Conservation (phyloP, 2,329 filamentous ascomycete genomes). For the Fusarium buharicum region DNA sequence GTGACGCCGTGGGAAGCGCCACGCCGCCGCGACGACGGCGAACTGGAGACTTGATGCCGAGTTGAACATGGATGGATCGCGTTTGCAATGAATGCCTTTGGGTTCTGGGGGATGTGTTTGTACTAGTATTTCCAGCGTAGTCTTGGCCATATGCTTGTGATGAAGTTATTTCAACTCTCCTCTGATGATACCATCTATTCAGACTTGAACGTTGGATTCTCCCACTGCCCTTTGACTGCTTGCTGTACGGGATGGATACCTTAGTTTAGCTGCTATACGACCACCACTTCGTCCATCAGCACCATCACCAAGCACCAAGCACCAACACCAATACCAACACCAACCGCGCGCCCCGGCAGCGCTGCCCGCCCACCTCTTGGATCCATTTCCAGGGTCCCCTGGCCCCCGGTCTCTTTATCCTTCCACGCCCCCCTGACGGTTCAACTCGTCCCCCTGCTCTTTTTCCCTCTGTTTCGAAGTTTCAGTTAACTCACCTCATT, state of each 20-base stretch:
- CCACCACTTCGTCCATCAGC: conserved; percentile 2
- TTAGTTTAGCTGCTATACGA: conserved; percentile 13
- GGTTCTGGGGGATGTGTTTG: not conserved
- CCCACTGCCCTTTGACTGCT: conserved; percentile 6
- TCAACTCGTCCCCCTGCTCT: conserved; percentile 10
- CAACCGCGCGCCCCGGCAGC: conserved; percentile 39
- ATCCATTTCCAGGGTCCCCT: conserved; percentile 30
- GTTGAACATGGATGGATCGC: conserved; percentile 2
- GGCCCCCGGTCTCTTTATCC: conserved; percentile 27
- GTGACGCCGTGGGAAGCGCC: conserved; percentile 46
- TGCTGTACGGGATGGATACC: not conserved
- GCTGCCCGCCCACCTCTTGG: conserved; percentile 30
- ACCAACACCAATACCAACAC: conserved; percentile 17
- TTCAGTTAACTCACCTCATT: too few relatives aligned
- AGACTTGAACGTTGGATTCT: not conserved
- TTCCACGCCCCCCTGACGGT: conserved; percentile 24
- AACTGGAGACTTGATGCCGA: conserved; percentile 25
- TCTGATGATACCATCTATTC: too few relatives aligned
- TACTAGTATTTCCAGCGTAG: not conserved
- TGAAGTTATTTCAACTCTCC: too few relatives aligned
- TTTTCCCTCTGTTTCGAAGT: conserved; percentile 29
- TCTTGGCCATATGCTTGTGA: not conserved
- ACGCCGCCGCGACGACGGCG: conserved; percentile 37
- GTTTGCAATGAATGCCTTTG: not conserved
- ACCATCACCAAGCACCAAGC: not conserved